Conservation (phyloP, 345 rosid species). For the Corchorus capsularis region DNA sequence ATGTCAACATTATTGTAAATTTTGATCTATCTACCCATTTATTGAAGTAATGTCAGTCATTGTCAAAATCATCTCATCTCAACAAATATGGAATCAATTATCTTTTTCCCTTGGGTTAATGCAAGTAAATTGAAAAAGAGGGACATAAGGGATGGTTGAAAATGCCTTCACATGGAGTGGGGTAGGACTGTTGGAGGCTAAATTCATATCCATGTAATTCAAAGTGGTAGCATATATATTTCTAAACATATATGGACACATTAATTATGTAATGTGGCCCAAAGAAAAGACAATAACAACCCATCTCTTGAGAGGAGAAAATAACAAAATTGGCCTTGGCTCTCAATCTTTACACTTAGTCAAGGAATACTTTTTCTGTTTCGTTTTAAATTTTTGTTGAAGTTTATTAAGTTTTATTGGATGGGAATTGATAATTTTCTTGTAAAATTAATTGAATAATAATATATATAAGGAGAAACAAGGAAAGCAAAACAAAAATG, state of each 20-base stretch:
- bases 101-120: background rate
- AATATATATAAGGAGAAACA: too few species aligned
- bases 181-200: background rate
- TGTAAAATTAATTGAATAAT: too few species aligned
- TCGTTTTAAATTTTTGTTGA: too few species aligned
- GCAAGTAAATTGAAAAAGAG: background rate
- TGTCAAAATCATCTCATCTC: background rate
- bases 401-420: too few species aligned
- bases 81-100: background rate
- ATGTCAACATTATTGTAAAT: background rate
- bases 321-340: too few species aligned
- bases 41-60: background rate
- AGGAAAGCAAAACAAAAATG: too few species aligned
- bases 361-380: too few species aligned
- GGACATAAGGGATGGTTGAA: background rate
- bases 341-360: too few species aligned
- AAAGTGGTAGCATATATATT: background rate
- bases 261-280: too few species aligned
- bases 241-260: background rate
- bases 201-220: background rate
- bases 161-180: background rate
- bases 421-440: too few species aligned
- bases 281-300: too few species aligned
- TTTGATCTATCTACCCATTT: background rate
- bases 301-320: too few species aligned